Conservation (phyloP, 1,284 basidiomycete species). For the Golubevia pallescens region DNA sequence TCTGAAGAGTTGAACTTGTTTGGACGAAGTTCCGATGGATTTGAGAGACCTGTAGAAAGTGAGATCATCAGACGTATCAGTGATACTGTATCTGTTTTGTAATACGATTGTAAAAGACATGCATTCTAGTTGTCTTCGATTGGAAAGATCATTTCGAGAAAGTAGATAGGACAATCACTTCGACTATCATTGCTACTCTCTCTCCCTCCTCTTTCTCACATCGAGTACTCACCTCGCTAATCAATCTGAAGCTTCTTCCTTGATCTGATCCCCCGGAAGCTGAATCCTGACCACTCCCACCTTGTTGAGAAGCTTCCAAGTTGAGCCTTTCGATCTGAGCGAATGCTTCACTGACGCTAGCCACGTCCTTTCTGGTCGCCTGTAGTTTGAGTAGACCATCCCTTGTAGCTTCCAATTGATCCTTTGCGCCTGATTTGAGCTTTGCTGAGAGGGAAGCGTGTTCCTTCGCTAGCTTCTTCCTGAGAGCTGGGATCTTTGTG, state of each 20-base stretch:
- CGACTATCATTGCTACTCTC: not conserved
- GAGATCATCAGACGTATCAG: not conserved
- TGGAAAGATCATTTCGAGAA: too few species aligned
- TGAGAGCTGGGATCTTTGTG: constrained; percentile 54
- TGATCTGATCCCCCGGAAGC: not conserved
- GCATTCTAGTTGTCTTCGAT: too few species aligned
- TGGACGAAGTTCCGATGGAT: constrained; percentile 61
- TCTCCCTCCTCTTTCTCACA: not conserved
- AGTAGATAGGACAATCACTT: too few species aligned
- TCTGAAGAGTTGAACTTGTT: constrained; percentile 41
- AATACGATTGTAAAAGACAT: too few species aligned
- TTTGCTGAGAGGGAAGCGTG: constrained; percentile 56
- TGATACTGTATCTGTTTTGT: too few species aligned
- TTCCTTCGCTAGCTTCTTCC: constrained; percentile 59
- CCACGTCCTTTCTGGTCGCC: constrained; percentile 50
- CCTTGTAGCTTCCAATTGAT: constrained; percentile 57
- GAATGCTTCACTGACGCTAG: constrained; percentile 55
- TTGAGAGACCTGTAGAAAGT: constrained; percentile 41
- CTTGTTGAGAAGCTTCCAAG: not conserved
- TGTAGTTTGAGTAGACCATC: constrained; percentile 60
- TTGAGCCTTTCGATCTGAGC: constrained; percentile 45
- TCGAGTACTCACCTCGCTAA: too few species aligned
- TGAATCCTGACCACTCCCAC: not conserved
- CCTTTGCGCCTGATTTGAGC: constrained; percentile 62
- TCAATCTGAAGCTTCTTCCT: not conserved